Evolutionary conservation across 805 yeast species (phyloP).

Genomic region (Kodamaea sagamina): DNA sequence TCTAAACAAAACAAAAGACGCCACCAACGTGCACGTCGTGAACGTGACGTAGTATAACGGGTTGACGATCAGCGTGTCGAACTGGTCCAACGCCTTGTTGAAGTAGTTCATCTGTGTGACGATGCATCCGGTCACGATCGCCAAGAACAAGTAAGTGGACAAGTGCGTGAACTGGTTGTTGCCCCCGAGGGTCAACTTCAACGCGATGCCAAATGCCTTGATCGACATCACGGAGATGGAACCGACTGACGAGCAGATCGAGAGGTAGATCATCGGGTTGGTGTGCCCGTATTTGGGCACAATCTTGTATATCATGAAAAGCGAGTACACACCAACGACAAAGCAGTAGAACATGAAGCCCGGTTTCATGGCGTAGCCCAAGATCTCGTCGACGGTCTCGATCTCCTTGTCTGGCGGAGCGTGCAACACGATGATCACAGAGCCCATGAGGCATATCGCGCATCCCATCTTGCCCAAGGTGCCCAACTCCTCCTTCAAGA

Average conservation of each 20-base stretch:
- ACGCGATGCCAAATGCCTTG: slow-evolving; percentile 90
- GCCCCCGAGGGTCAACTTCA: slow-evolving; percentile 80
- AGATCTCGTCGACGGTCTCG: slow-evolving; percentile 83
- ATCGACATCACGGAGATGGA: slow-evolving; percentile 89
- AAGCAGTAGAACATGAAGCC: slow-evolving; percentile 68
- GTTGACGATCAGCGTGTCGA: slow-evolving; percentile 89
- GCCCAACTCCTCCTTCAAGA: slow-evolving; percentile 84
- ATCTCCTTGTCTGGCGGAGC: slow-evolving; percentile 95
- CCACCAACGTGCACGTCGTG: slow-evolving; percentile 83
- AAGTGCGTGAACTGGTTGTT: slow-evolving; percentile 85
- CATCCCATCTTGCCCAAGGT: slow-evolving; percentile 89
- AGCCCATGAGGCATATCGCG: slow-evolving; percentile 84
- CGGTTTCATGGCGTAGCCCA: slow-evolving; percentile 76
- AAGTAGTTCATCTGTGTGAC: slow-evolving; percentile 91
- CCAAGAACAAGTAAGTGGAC: slow-evolving; percentile 78
- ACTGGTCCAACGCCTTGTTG: slow-evolving; percentile 90
- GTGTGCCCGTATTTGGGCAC: slow-evolving; percentile 79
- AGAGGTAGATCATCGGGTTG: slow-evolving; percentile 86
- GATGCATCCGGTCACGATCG: slow-evolving; percentile 79
- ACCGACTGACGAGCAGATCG: slow-evolving; percentile 88
- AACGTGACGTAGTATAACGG: slow-evolving; percentile 89
- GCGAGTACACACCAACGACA: slow-evolving; percentile 64
- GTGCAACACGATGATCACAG: slow-evolving; percentile 83
- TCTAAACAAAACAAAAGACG: slow-evolving; percentile 81
- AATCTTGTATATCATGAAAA: slow-evolving; percentile 78